Base-by-base conservation (phyloP, 1,284 basidiomycete genomes). In the Ceratobasidium sp. region DNA sequence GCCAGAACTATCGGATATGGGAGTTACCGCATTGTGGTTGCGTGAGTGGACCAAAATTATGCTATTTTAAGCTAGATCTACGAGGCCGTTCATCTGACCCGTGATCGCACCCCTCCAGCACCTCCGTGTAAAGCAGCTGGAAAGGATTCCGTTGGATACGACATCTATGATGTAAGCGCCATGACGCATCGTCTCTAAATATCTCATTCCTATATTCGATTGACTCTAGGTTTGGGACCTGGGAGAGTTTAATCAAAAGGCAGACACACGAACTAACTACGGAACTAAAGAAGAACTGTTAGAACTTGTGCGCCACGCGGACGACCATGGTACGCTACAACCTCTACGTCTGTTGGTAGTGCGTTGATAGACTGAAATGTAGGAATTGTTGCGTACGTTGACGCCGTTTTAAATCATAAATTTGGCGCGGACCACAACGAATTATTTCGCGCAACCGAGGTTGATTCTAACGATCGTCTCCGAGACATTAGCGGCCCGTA, bases 221-320 rank as follows among this genome's bases (percentile, higher is more conserved):
- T 40, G 69, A 40, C 75, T 76, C 69, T 75, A 77, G 71, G 73
- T 77, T 5, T 77, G 73, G 70, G 77, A 78, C 62, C 73, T 84
- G 10, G 83, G 86, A 69, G 85, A 86, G 77, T 86, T 86, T 70
- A 82, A 85, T 67, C 79, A 82, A 71, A 85, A 85, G 75, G 82
- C 83, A 25, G 76, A 75, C 13, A 76, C 73, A 53, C 72, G 78
- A 12, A 86, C 84, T 55, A 84, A 86, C 71, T 87, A 83, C 79
- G 86, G 86, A 20, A 83, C 81, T 13, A 85, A 85, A 72, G 80
- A 85, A 56, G 80, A 86, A 72, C 78, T 86, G 29, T 64, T 84
- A 12, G 72, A 72, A 0, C 76, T 79, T 32, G 82, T 85, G 76
- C 78, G 80, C 49, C 76, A 72, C 45, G 77, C 80, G 5, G 76